A percentile compares a stretch with the other conserved stretches of the same genome.
Conservation (phyloP, 2,329 filamentous ascomycete genomes). For the Aplosporella prunicola region DNA sequence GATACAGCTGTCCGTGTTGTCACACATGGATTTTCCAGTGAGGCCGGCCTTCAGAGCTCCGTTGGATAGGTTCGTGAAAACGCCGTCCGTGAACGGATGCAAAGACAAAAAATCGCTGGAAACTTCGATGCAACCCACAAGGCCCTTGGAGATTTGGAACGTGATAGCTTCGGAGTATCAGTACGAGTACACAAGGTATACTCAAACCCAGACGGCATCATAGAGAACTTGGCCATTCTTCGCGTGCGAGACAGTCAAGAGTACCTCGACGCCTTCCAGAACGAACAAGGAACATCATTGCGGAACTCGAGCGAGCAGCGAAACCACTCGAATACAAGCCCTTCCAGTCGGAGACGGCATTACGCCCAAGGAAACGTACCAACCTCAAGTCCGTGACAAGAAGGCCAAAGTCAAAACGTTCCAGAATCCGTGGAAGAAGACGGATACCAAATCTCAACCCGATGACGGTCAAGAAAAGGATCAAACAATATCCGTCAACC, state of each 20-base stretch:
- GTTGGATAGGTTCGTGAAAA: neutral
- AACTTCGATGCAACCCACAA: conserved; percentile 8
- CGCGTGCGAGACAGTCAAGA: conserved; percentile 4
- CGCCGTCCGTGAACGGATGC: conserved; percentile 6
- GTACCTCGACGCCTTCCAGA: conserved; percentile 3
- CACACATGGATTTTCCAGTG: neutral
- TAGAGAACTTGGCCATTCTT: conserved; percentile 1
- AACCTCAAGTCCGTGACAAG: neutral
- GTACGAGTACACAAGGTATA: no score
- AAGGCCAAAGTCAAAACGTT: conserved; percentile 12
- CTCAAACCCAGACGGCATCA: conserved; percentile 1
- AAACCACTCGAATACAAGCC: conserved; percentile 1
- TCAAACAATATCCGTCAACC: neutral
- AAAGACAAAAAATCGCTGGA: conserved; percentile 5
- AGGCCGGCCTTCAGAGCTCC: no score
- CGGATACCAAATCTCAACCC: neutral
- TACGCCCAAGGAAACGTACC: neutral
- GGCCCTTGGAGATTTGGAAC: conserved; percentile 11
- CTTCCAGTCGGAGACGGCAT: conserved; percentile 3
- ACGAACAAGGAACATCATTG: conserved; percentile 8
- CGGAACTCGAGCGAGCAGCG: conserved; percentile 5
- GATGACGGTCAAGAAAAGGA: neutral
- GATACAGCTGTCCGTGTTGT: neutral
- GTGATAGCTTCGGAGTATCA: neutral
- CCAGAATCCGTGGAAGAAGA: neutral